These are phyloP conservation scores for Podospora conica DNA, from an alignment of 495 filamentous ascomycete species.

Conservation along the genomic window DNA sequence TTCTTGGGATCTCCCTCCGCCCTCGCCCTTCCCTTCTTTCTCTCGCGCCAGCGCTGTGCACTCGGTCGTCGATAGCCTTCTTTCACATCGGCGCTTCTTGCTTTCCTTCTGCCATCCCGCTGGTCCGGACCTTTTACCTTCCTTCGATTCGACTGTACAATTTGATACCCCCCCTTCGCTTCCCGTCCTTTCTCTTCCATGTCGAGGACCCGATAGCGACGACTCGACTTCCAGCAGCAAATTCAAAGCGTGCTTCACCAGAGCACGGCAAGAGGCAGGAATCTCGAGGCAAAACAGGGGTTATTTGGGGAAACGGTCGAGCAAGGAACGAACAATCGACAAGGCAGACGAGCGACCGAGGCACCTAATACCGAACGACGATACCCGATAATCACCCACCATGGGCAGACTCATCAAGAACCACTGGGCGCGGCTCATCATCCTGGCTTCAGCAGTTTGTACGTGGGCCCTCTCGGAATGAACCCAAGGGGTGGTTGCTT, in stretches of 20 bases:
- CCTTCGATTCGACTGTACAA: slow-evolving; percentile 29
- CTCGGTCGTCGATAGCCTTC: slow-evolving; percentile 42
- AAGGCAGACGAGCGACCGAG: background rate
- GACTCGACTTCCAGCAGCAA: background rate
- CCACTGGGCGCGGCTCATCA: slow-evolving; percentile 91
- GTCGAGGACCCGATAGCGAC: background rate
- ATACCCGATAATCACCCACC: slow-evolving; percentile 24
- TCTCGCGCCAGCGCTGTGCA: slow-evolving; percentile 39
- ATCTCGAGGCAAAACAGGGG: slow-evolving; percentile 7
- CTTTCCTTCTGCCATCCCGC: slow-evolving; percentile 24
- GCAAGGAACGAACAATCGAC: background rate
- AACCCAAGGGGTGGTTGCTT: background rate
- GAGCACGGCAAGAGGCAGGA: slow-evolving; percentile 26
- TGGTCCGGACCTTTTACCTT: slow-evolving; percentile 40
- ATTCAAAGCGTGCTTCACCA: slow-evolving; percentile 10
- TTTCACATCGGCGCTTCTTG: slow-evolving; percentile 37
- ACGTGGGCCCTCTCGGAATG: slow-evolving; percentile 44
- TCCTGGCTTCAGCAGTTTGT: slow-evolving; percentile 80
- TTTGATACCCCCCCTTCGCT: slow-evolving; percentile 18
- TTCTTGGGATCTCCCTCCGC: slow-evolving; percentile 21
- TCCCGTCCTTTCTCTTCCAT: slow-evolving; percentile 14
- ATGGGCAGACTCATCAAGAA: slow-evolving; percentile 99
- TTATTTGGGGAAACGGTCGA: background rate
- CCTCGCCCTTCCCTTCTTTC: slow-evolving; percentile 27
- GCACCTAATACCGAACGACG: slow-evolving; percentile 12